Conservation (phyloP, 345 rosid genomes). For the Gossypioides kirkii region DNA sequence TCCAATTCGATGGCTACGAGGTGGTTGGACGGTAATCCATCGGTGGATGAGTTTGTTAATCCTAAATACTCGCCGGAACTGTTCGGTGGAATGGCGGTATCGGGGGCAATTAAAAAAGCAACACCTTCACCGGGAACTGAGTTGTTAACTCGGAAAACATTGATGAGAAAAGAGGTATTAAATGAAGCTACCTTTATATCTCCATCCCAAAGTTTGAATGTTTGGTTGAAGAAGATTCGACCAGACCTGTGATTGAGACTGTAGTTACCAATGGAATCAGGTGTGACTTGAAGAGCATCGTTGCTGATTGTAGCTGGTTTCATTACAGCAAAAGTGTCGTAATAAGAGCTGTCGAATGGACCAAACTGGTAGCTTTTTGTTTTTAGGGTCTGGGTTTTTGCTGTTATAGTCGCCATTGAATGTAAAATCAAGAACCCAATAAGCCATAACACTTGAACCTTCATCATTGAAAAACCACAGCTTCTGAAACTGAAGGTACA, state of each 20-base stretch:
- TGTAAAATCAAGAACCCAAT: not conserved
- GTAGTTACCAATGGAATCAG: conserved; percentile 32
- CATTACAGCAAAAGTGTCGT: conserved; percentile 12
- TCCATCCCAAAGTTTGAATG: conserved; percentile 36
- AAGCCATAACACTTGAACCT: not conserved
- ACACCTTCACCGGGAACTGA: conserved; percentile 41
- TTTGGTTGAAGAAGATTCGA: conserved; percentile 26
- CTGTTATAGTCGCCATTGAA: not conserved
- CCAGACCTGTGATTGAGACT: conserved; percentile 34
- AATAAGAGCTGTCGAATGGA: conserved; percentile 27
- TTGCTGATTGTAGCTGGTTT: conserved; percentile 30
- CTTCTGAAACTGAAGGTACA: not conserved
- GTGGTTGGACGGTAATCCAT: conserved; percentile 32
- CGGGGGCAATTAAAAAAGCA: conserved; percentile 45
- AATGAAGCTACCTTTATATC: conserved; percentile 39
- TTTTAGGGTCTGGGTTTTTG: not conserved
- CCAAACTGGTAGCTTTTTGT: conserved; percentile 17
- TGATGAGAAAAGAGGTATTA: conserved; percentile 45
- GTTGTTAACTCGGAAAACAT: conserved; percentile 23
- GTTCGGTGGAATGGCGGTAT: conserved; percentile 22
- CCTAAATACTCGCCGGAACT: conserved; percentile 47
- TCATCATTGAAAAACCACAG: not conserved
- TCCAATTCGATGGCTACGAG: conserved; percentile 54
- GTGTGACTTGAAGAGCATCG: conserved; percentile 47
- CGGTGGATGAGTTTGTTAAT: conserved; percentile 48